These are phyloP conservation scores for Suillus variegatus DNA, from an alignment of 768 basidiomycete genomes.

Conservation along the genomic window DNA sequence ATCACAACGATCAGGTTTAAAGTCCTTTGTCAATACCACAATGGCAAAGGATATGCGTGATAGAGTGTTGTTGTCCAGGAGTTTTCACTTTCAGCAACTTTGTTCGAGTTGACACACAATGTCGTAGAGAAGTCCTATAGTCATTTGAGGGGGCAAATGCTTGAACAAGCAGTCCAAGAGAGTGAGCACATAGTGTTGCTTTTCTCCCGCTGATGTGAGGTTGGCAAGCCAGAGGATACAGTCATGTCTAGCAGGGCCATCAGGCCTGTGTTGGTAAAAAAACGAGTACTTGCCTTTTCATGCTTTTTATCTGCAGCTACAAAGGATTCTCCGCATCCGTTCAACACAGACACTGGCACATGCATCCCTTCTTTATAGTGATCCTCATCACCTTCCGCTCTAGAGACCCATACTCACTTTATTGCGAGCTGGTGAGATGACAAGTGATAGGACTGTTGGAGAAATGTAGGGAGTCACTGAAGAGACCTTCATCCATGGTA, in stretches of 20 bases:
- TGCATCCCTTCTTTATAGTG: constrained; percentile 23
- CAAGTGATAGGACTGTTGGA: neutral
- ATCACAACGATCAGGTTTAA: neutral
- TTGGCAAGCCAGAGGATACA: constrained; percentile 19
- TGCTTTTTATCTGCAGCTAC: constrained; percentile 15
- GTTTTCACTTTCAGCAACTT: constrained; percentile 15
- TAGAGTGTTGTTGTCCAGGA: constrained; percentile 1
- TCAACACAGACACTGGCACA: constrained; percentile 31
- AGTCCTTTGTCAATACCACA: constrained; percentile 26
- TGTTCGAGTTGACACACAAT: constrained; percentile 24
- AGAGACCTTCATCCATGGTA: neutral
- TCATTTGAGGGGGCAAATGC: constrained; percentile 16
- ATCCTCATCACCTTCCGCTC: constrained; percentile 9
- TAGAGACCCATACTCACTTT: neutral
- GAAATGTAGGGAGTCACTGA: neutral
- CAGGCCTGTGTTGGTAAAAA: constrained; percentile 20
- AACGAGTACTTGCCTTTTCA: constrained; percentile 18
- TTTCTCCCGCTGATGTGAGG: constrained; percentile 19
- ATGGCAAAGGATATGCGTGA: constrained; percentile 24
- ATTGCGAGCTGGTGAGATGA: no score
- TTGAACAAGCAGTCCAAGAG: constrained; percentile 19
- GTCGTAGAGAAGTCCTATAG: constrained; percentile 24
- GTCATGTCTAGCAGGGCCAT: constrained; percentile 21
- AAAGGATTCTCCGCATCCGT: constrained; percentile 36
- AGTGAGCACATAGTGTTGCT: constrained; percentile 20